Evolutionary conservation across 2,329 filamentous ascomycete genomes (phyloP).

Genomic region (Talaromyces albobiverticillius): DNA sequence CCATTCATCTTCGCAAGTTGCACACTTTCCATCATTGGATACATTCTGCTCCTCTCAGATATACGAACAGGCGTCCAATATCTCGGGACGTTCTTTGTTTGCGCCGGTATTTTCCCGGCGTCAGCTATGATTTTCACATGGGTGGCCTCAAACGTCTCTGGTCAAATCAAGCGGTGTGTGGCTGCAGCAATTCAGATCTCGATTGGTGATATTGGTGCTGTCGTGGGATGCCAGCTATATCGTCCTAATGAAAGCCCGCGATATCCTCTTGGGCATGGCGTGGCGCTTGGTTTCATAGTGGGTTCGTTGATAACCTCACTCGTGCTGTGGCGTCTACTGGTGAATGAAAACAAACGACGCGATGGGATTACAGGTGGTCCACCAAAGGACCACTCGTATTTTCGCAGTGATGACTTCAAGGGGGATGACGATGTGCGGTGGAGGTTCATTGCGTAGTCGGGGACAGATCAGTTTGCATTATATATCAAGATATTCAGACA

Average conservation of each 20-base stretch:
- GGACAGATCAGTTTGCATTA: too few species aligned
- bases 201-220: constrained; percentile 69
- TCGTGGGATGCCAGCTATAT: constrained; percentile 66
- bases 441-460: constrained; percentile 49
- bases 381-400: constrained; percentile 27
- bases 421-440: constrained; percentile 65
- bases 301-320: constrained; percentile 47
- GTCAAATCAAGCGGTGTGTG: constrained; percentile 43
- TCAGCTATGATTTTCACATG: constrained; percentile 21
- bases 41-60: constrained; percentile 6
- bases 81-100: constrained; percentile 24
- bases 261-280: constrained; percentile 64
- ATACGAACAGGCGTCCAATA: constrained; percentile 1
- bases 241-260: constrained; percentile 58
- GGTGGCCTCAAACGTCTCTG: constrained; percentile 11
- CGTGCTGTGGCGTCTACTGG: constrained; percentile 60
- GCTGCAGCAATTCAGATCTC: constrained; percentile 60
- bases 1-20: constrained; percentile 17
- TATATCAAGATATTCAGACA: too few species aligned
- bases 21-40: constrained; percentile 6
- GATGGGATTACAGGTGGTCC: constrained; percentile 20
- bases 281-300: constrained; percentile 63
- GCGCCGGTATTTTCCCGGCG: constrained; percentile 33
- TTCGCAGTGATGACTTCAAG: constrained; percentile 48
- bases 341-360: constrained; percentile 51